A percentile compares a stretch with the other conserved stretches of the same genome.
These are phyloP conservation scores for Syzygium aqueum DNA, from an alignment of 345 rosid species.

Conservation along the genomic window DNA sequence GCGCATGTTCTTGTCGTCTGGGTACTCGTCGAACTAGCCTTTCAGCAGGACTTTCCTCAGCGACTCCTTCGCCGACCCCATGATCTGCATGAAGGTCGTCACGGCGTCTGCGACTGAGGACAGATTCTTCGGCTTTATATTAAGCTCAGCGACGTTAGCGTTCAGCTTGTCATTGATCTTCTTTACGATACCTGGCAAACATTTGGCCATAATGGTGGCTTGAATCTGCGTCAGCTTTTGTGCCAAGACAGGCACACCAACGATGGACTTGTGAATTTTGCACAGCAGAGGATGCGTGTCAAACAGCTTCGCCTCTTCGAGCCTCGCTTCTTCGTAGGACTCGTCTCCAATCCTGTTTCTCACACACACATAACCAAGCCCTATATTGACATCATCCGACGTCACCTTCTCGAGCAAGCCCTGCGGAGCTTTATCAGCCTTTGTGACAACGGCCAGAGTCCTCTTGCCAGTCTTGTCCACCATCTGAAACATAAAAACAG, in stretches of 20 bases:
- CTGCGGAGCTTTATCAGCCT: constrained; percentile 26
- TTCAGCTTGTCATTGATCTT: constrained; percentile 22
- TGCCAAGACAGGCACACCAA: constrained; percentile 22
- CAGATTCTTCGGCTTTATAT: constrained; percentile 13
- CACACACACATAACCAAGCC: constrained; percentile 35
- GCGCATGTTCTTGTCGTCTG: constrained; percentile 18
- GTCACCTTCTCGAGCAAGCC: constrained; percentile 4
- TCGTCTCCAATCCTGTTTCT: constrained; percentile 29
- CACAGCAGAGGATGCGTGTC: constrained; percentile 4
- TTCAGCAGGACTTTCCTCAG: constrained; percentile 24
- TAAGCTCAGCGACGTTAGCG: not conserved
- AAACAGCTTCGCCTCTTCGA: constrained; percentile 11
- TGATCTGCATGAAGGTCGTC: constrained; percentile 22
- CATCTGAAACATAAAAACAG: not conserved
- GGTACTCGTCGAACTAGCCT: constrained; percentile 35
- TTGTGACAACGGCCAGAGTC: constrained; percentile 44
- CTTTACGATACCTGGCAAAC: constrained; percentile 14
- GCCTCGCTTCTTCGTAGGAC: constrained; percentile 14
- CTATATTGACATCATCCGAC: constrained; percentile 35
- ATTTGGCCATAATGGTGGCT: constrained; percentile 10
- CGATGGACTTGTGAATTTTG: constrained; percentile 22
- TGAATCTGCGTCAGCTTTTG: constrained; percentile 21
- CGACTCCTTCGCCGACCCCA: constrained; percentile 29
- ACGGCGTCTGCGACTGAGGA: constrained; percentile 21
- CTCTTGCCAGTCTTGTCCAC: constrained; percentile 35